Base-by-base conservation (phyloP, 306 rosid species). In the Dicorynia guianensis region DNA sequence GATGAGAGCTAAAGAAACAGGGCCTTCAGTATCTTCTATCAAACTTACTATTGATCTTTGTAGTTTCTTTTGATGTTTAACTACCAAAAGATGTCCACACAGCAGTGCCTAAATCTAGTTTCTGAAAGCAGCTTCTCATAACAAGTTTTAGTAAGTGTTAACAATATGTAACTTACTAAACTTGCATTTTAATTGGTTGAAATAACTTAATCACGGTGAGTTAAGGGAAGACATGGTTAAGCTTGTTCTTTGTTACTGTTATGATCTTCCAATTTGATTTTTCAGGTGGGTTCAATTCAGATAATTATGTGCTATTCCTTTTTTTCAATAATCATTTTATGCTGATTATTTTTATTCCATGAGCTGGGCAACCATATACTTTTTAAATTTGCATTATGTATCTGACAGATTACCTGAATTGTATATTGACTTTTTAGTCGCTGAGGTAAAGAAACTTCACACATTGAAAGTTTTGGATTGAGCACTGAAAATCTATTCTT, bases 231-330 rank as follows among this genome's bases (percentile, higher is more conserved):
- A 34, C 12, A 17, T 19, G 25, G 43, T 47, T 30, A 15, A 69
- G 46, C 64, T 69, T 67, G 8, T 30, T 58, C 53, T 69, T 56
- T 67, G 30, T 34, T 67, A 57, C 56, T 53, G 48, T 54, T 76
- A 48, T 58, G 53, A 58, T 38, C 15, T 48, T 68, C 15, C 40
- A 69, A 63, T 46, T 46, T 11, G 18, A 35, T 70, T 13, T 62
- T 62, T 52, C 46, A 53, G n/a, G 42, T 49, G 40, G 47, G 55
- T 4, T 57, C n/a, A 34, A 57, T 40, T 30, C 62, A 19, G 43
- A 11, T 74, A 66, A 59, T 68, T 40, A 33, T 81, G 18, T 81
- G 13, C 65, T 71, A 64, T 65, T 81, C 65, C 69, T 25, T 25
- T 25, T 52, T 25, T 12, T 7, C 33, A 10, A 34, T 33, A 67